Conservation (phyloP, 805 yeast species). For the Metschnikowia kofuensis region DNA sequence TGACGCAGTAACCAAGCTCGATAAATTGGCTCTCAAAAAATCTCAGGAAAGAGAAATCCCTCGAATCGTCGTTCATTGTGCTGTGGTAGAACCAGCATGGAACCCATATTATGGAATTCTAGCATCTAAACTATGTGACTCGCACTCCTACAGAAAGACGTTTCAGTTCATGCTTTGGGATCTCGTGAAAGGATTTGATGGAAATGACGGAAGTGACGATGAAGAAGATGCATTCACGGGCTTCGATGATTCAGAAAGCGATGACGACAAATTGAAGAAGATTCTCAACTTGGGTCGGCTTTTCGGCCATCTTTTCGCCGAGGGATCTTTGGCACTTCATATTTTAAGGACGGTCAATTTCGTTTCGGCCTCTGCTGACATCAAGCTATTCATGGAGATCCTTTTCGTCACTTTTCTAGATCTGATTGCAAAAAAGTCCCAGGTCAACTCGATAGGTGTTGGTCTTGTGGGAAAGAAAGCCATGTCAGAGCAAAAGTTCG, state of each 20-base stretch:
- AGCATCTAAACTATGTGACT: conserved; percentile 72
- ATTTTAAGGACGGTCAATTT: conserved; percentile 72
- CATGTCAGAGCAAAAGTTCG: conserved; percentile 37
- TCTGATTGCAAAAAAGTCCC: conserved; percentile 60
- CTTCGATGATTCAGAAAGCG: conserved; percentile 40
- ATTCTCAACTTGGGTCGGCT: conserved; percentile 75
- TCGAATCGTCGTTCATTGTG: conserved; percentile 79
- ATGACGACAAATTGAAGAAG: conserved; percentile 54
- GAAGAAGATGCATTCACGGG: conserved; percentile 43
- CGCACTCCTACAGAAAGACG: conserved; percentile 72
- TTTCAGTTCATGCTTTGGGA: conserved; percentile 93
- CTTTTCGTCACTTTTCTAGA: conserved; percentile 67
- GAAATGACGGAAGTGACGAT: conserved; percentile 34
- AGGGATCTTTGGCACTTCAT: conserved; percentile 71
- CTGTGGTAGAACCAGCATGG: conserved; percentile 74
- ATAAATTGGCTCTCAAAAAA: conserved; percentile 72
- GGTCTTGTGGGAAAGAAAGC: conserved; percentile 32
- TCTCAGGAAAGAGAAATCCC: conserved; percentile 87
- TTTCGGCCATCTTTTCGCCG: conserved; percentile 72
- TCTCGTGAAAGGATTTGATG: conserved; percentile 64
- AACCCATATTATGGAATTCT: conserved; percentile 88
- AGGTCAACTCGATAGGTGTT: conserved; percentile 43
- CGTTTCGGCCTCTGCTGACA: conserved; percentile 61
- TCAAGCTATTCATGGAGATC: conserved; percentile 69
- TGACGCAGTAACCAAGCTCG: conserved; percentile 81